phyloP scores from a whole-genome alignment of 1,139 yeast genomes.

The Diutina catenulata region DNA sequence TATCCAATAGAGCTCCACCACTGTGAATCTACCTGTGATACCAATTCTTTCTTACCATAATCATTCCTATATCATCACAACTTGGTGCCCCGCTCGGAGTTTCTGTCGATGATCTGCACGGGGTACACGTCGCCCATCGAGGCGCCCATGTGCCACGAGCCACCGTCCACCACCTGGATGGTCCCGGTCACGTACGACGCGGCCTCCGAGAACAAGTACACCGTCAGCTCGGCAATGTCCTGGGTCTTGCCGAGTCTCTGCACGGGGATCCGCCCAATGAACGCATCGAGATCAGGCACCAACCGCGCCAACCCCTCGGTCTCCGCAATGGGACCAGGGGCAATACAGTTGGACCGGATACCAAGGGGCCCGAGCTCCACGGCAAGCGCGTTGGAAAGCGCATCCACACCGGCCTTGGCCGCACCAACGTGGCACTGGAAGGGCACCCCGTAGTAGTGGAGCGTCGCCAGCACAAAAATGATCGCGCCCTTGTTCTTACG shows the following conservation, averaged over 20 bases:
- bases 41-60: background rate
- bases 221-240: slow-evolving; percentile 87
- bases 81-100: slow-evolving; percentile 11
- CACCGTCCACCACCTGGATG: slow-evolving; percentile 80
- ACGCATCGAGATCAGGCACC: slow-evolving; percentile 23
- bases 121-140: slow-evolving; percentile 25
- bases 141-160: slow-evolving; percentile 69
- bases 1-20: background rate
- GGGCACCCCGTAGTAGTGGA: slow-evolving; percentile 81
- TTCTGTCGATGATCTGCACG: slow-evolving; percentile 16
- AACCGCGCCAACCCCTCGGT: slow-evolving; percentile 73
- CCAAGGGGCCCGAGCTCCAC: slow-evolving; percentile 88
- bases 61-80: slow-evolving; percentile 6
- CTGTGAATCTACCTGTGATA: background rate
- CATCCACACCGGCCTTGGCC: slow-evolving; percentile 91
- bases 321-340: slow-evolving; percentile 76
- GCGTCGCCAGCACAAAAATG: slow-evolving; percentile 75
- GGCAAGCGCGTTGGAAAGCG: slow-evolving; percentile 69
- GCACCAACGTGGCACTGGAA: slow-evolving; percentile 83
- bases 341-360: slow-evolving; percentile 66
- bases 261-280: slow-evolving; percentile 47
- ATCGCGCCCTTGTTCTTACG: slow-evolving; percentile 55
- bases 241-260: slow-evolving; percentile 63
- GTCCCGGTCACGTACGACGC: slow-evolving; percentile 72
- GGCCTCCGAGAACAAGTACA: slow-evolving; percentile 73